Evolutionary conservation across 2,329 filamentous ascomycete species (phyloP).

Genomic region (Hypoxylon sp.): DNA sequence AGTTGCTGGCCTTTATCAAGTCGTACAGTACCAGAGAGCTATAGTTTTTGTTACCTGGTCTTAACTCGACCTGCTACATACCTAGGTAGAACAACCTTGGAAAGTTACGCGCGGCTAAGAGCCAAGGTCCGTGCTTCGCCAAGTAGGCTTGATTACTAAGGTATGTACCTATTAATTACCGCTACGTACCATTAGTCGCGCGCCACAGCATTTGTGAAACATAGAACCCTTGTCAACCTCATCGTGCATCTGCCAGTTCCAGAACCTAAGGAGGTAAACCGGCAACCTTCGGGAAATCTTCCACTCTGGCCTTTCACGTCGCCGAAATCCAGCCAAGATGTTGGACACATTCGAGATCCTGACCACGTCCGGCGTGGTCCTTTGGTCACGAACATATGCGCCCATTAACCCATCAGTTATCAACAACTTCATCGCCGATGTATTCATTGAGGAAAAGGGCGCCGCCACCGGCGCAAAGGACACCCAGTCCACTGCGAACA

Average conservation of each 20-base stretch:
- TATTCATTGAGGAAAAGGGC: slow-evolving; percentile 96
- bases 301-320: slow-evolving; percentile 1
- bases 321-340: slow-evolving; percentile 67
- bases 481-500: slow-evolving; percentile 70
- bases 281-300: slow-evolving; percentile 7
- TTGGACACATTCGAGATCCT: slow-evolving; percentile 97
- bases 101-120: no score
- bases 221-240: slow-evolving; percentile 41
- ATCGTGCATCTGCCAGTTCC: slow-evolving; percentile 38
- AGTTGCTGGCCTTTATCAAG: no score
- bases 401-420: slow-evolving; percentile 85
- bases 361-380: slow-evolving; percentile 94
- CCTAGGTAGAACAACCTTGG: no score
- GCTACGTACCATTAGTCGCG: no score
- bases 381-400: slow-evolving; percentile 93
- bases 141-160: no score
- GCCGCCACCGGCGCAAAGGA: slow-evolving; percentile 73
- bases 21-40: no score
- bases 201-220: no score
- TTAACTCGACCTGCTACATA: no score
- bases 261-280: slow-evolving; percentile 11
- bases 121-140: no score
- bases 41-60: no score
- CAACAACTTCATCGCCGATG: slow-evolving; percentile 95
- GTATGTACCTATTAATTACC: no score